Base-by-base conservation (phyloP, 148 eudicot genomes). In the Fallopia convolvulus region DNA sequence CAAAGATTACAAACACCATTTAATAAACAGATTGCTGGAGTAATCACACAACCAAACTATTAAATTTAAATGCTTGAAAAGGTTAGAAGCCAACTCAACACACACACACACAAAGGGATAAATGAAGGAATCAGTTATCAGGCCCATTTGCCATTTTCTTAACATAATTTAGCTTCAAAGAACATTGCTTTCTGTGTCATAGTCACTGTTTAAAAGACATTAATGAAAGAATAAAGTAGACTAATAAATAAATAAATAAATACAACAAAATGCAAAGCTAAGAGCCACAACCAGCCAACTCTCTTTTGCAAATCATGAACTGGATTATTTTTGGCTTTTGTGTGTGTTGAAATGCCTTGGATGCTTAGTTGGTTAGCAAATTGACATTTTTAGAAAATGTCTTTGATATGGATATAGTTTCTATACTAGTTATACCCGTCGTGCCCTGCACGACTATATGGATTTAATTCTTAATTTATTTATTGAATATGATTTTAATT, bases 181-280 rank as follows among this genome's bases (percentile, higher is more conserved):
- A 55, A 55, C 61, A 55, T 55, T 55, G 61, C 61, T 55, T 55
- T 55, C 61, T 18, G 26, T 55, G 61, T 55, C 61, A 55, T 55
- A 55, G 61, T 55, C 61, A n/a, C 26, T n/a, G 8, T 55, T 21
- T 5, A 21, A 21, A 55, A 55, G 61, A 55, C 7, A 55, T 55
- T n/a, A n/a, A 0, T 36, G 20, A 50, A 15, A 17, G 5, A 50
- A 17, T 1, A 50, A 50, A 17, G 18, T 44, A 44, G 11, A 44
- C 7, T 44, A 44, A 6, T 44, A 44, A 44, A 44, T 26, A 26
- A 26, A 26, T 26, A 26, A 26, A 26, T 44, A 44, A 8, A 44
- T 44, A 6, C 11, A 44, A 44, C 47, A 50, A 17, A 50, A 14
- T 17, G 17, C n/a, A 4, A 50, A 50, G 14, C 14, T 26, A 55